A percentile compares a stretch with the other conserved stretches of the same genome.
phyloP scores from a whole-genome alignment of 208 protist species.

The Trypanosoma platydactyli region DNA sequence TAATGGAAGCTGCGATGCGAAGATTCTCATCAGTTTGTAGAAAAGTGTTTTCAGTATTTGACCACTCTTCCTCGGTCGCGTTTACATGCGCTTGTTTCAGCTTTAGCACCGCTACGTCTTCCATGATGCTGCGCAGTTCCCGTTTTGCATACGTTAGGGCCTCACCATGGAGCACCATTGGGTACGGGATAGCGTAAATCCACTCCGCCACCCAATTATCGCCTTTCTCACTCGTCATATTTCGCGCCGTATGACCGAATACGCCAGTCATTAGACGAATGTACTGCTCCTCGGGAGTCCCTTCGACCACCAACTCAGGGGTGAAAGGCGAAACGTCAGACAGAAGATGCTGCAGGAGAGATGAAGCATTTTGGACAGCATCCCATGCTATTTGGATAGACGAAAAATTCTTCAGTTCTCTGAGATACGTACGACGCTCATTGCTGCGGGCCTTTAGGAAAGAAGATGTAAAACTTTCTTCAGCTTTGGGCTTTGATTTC shows the following conservation, averaged over 20 bases:
- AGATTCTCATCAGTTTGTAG: slow-evolving; percentile 5
- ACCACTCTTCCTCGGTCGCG: not conserved
- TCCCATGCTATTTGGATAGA: slow-evolving; percentile 12
- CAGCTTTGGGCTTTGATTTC: not conserved
- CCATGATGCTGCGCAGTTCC: slow-evolving; percentile 17
- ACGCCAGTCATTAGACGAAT: slow-evolving; percentile 7
- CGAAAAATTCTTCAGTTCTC: slow-evolving; percentile 14
- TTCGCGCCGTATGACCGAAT: slow-evolving; percentile 28
- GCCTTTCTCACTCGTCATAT: slow-evolving; percentile 15
- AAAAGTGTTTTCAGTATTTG: not conserved
- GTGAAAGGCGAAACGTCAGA: slow-evolving; percentile 1
- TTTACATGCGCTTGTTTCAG: not conserved
- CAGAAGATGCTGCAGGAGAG: slow-evolving; percentile 2
- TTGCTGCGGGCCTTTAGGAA: slow-evolving; percentile 16
- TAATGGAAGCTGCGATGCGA: not conserved
- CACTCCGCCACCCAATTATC: not conserved
- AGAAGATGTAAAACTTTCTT: not conserved
- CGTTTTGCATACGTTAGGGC: not conserved
- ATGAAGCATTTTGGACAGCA: slow-evolving; percentile 1
- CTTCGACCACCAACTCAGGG: not conserved
- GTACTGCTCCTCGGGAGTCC: slow-evolving; percentile 22
- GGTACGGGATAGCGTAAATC: slow-evolving; percentile 23
- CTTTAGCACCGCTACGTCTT: not conserved
- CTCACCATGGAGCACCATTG: slow-evolving; percentile 23
- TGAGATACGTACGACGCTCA: slow-evolving; percentile 9